Evolutionary conservation across 805 yeast genomes (phyloP).

Genomic region (Brettanomyces nanus): DNA sequence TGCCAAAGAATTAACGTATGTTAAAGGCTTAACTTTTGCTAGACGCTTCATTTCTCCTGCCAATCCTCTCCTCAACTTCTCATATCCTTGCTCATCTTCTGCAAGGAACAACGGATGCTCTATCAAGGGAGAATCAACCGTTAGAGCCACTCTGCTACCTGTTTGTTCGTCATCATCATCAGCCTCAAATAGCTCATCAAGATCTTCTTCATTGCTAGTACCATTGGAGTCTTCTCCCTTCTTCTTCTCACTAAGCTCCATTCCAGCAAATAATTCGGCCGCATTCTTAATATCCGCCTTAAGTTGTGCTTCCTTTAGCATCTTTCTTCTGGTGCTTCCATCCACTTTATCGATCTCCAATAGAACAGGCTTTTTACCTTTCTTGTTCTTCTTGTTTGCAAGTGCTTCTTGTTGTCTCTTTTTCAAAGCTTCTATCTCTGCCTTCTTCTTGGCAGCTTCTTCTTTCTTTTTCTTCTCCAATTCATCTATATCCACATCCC

Average conservation of each 20-base stretch:
- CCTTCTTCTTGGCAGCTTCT: conserved; percentile 19
- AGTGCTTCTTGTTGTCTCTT: conserved; percentile 30
- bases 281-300: conserved; percentile 88
- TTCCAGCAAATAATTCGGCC: conserved; percentile 80
- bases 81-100: conserved; percentile 69
- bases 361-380: conserved; percentile 30
- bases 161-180: conserved; percentile 38
- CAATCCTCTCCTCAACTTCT: conserved; percentile 66
- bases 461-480: conserved; percentile 30
- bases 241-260: conserved; percentile 45
- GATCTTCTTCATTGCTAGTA: conserved; percentile 32
- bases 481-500: conserved; percentile 82
- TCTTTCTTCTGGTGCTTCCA: conserved; percentile 62
- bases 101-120: conserved; percentile 81
- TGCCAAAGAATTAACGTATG: conserved; percentile 69
- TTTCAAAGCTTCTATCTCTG: conserved; percentile 11
- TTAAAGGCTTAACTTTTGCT: conserved; percentile 51
- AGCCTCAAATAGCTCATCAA: conserved; percentile 30
- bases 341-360: conserved; percentile 64
- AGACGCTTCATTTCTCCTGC: conserved; percentile 52
- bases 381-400: conserved; percentile 39
- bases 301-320: conserved; percentile 72
- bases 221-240: conserved; percentile 41
- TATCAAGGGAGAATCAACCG: conserved; percentile 58
- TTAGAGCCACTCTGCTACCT: conserved; percentile 22